Conservation (phyloP, 2,329 filamentous ascomycete genomes). For the Cryoendolithus antarcticus region DNA sequence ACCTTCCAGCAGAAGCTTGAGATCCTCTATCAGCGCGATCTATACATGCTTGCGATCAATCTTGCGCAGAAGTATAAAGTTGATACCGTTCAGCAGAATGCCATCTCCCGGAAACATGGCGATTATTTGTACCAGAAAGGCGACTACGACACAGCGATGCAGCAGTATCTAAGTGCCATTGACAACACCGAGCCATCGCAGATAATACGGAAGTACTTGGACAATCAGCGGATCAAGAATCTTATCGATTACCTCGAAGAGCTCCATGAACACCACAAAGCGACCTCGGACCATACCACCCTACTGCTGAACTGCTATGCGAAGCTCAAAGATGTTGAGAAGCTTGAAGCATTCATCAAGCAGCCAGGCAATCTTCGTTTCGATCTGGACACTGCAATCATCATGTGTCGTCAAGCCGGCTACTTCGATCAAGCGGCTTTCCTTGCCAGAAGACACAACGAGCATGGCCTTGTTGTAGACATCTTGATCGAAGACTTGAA, state of each 20-base stretch:
- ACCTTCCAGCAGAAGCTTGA: constrained; percentile 81
- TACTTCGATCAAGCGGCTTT: constrained; percentile 97
- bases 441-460: constrained; percentile 83
- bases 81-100: constrained; percentile 68
- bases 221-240: constrained; percentile 95
- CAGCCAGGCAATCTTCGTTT: constrained; percentile 90
- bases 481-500: constrained; percentile 94
- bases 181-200: constrained; percentile 94
- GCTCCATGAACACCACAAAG: constrained; percentile 83
- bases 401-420: constrained; percentile 92
- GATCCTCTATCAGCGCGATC: constrained; percentile 83
- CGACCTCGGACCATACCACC: constrained; percentile 90
- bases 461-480: constrained; percentile 87
- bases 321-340: constrained; percentile 92
- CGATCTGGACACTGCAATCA: constrained; percentile 90
- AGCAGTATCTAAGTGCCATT: constrained; percentile 91
- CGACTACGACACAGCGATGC: constrained; percentile 97
- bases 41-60: constrained; percentile 84
- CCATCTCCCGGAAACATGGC: constrained; percentile 86
- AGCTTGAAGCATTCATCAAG: constrained; percentile 93
- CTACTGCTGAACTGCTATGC: constrained; percentile 93
- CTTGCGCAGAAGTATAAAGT: constrained; percentile 81
- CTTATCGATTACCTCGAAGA: constrained; percentile 95
- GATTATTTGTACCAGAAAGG: constrained; percentile 91
- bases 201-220: constrained; percentile 91